phyloP scores from a whole-genome alignment of 2,329 filamentous ascomycete species.

The Colletotrichum salicis region DNA sequence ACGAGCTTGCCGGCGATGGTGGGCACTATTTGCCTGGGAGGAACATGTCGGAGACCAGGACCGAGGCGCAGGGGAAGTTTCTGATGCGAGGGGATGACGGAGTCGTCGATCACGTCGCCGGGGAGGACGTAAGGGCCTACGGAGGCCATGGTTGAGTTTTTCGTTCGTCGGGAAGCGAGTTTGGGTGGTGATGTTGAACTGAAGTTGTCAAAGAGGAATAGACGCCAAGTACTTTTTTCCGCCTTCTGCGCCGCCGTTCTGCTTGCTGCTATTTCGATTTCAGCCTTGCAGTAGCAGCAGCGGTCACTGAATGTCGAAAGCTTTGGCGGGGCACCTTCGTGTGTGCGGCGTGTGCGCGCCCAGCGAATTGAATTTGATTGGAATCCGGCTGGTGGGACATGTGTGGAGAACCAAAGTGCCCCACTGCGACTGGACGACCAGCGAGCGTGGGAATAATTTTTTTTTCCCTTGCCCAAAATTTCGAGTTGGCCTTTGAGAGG shows the following conservation, averaged over 20 bases:
- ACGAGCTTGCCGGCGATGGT: conserved; percentile 75
- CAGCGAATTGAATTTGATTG: conserved; percentile 23
- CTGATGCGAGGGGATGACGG: conserved; percentile 73
- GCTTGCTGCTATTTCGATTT: background rate
- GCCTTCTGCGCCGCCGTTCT: background rate
- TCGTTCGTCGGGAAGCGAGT: background rate
- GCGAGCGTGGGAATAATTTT: conserved; percentile 29
- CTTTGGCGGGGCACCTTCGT: conserved; percentile 37
- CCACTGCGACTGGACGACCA: conserved; percentile 21
- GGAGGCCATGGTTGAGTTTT: conserved; percentile 60
- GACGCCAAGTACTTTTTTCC: background rate
- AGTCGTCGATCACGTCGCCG: conserved; percentile 77
- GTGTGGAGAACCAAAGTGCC: background rate
- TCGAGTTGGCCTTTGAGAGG: conserved; percentile 18
- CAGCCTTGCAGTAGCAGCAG: conserved; percentile 32
- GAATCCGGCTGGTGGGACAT: conserved; percentile 18
- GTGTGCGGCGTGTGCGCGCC: background rate
- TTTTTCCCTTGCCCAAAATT: conserved; percentile 32
- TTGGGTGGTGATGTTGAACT: conserved; percentile 12
- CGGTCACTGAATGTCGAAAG: conserved; percentile 28
- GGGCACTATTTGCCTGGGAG: conserved; percentile 77
- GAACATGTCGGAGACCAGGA: conserved; percentile 83
- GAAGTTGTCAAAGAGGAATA: background rate
- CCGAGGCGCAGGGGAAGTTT: conserved; percentile 82
- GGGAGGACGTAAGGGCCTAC: conserved; percentile 79